Evolutionary conservation across 305 asterid species (phyloP), one percentile per base, ranked within the genome.

Genomic region (Fraxinus nigra): DNA sequence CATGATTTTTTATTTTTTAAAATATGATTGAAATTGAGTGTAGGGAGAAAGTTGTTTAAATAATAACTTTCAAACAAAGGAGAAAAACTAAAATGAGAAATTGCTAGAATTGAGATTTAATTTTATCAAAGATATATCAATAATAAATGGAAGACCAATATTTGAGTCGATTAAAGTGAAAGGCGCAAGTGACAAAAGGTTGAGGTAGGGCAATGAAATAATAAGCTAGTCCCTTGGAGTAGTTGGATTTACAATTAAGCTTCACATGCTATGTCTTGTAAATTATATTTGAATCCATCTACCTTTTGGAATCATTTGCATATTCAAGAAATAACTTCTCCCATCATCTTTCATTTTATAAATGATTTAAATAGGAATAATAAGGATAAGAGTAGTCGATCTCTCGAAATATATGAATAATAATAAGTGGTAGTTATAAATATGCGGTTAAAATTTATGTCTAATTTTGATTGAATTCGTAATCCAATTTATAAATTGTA

Each of bases 261-360:
- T 72, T 76, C 88, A 82, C 88, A 76, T 85, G 88, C 76, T 4
- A 54, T 85, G 86, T 85, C 83, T 74, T 65, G 18, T 37, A 28
- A 70, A 48, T 7, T 72, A 8, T 46, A 73, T 30, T 51, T 40
- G 80, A 75, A 33, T 32, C 75, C 72, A 79, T 61, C 84, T 48
- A 81, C 78, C 63, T 63, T 69, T 75, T 72, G 75, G 78, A 78
- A 32, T 72, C 80, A 43, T 43, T 43, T 51, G 9, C 14, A 69
- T 79, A 14, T 14, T 37, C 82, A 78, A 74, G 74, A 76, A 76
- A 48, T 35, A 6, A 33, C 48, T 24, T 18, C 48, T 79, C 70
- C 72, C 78, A 69, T 35, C 37, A 0, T 14, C 54, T 14, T 11
- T 3, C 1, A 43, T 43, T 43, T 43, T 43, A 43, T 43, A 43